Base-by-base conservation (phyloP, 2,329 filamentous ascomycete species). In the Talaromyces sp. region DNA sequence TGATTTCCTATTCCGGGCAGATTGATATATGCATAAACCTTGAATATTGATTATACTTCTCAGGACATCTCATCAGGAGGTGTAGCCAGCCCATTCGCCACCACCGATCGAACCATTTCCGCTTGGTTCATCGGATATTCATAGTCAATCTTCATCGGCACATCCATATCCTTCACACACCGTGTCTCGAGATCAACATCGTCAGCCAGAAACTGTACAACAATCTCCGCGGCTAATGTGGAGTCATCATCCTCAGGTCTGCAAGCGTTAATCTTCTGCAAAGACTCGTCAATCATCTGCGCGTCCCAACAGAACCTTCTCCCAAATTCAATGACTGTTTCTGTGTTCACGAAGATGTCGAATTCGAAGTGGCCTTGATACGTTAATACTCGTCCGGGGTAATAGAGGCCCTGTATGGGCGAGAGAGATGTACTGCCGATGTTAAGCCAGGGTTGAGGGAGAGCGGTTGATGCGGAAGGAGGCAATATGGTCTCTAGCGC, bases 331-430 rank as follows among this genome's bases (percentile, higher is more conserved):
- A 61, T 34, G 13, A 68, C 66, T 58, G 72, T 69, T 59, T 73
- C 73, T 1, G 60, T 53, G 29, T 74, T 76, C 17, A 67, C 68
- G 17, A 68, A 72, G 3, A 68, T 60, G 40, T 76, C 73, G 17
- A 76, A 74, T 47, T 76, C 74, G 31, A 75, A 76, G 54, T 76
- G 74, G 0, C 74, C 74, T 19, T 76, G 74, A 43, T 72, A 74
- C 1, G 74, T 71, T n/a, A 76, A 61, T 2, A 76, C 69, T 6
- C 74, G 69, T 6, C 67, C 69, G 0, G 71, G 73, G 36, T 71
- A 63, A 34, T 75, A 76, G 3, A 76, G 56, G 6, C 74, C 74
- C 54, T 76, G 74, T 5, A 75, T 70, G 1, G 72, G 65, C 43
- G 72, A 76, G 8, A 63, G 61, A 1, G 66, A 62, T 13, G 72